Evolutionary conservation across 495 filamentous ascomycete species (phyloP).

Genomic region (Neurospora pannonica): DNA sequence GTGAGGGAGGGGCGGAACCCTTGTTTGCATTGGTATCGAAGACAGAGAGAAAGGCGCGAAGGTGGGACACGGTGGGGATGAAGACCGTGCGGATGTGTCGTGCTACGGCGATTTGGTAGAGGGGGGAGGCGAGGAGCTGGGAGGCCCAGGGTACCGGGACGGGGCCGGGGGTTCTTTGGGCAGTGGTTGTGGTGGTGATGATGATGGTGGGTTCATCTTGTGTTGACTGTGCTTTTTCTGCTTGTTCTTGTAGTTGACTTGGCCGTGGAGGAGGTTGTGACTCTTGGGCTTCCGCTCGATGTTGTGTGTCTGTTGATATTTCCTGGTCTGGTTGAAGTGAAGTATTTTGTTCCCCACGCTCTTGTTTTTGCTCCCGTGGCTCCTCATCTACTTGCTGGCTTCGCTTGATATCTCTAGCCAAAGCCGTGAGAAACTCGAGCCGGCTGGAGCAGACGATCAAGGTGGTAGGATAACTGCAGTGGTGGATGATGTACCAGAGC

Average conservation of each 20-base stretch:
- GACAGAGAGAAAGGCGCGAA: constrained; percentile 63
- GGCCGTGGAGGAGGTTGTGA: not conserved
- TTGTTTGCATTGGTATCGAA: constrained; percentile 26
- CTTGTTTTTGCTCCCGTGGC: not conserved
- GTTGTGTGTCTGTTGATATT: not conserved
- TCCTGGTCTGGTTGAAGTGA: not conserved
- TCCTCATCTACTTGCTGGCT: not conserved
- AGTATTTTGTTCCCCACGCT: not conserved
- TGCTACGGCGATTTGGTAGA: constrained; percentile 60
- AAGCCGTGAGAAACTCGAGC: constrained; percentile 48
- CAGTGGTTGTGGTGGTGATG: not conserved
- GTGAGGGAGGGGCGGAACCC: constrained; percentile 20
- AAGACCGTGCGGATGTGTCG: constrained; percentile 59
- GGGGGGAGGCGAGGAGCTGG: constrained; percentile 49
- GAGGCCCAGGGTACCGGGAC: not conserved
- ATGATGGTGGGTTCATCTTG: not conserved
- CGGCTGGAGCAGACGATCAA: constrained; percentile 64
- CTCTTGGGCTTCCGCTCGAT: not conserved
- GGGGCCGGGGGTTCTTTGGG: not conserved
- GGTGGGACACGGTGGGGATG: constrained; percentile 61
- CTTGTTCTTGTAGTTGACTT: not conserved
- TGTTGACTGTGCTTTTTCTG: not conserved
- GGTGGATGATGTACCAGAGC: constrained; percentile 51
- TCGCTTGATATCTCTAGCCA: constrained; percentile 23
- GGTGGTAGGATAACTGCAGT: constrained; percentile 44